A percentile compares a stretch with the other conserved stretches of the same genome.
Evolutionary conservation across 139 green algal species (phyloP).

Genomic region (Asterochloris sp.): DNA sequence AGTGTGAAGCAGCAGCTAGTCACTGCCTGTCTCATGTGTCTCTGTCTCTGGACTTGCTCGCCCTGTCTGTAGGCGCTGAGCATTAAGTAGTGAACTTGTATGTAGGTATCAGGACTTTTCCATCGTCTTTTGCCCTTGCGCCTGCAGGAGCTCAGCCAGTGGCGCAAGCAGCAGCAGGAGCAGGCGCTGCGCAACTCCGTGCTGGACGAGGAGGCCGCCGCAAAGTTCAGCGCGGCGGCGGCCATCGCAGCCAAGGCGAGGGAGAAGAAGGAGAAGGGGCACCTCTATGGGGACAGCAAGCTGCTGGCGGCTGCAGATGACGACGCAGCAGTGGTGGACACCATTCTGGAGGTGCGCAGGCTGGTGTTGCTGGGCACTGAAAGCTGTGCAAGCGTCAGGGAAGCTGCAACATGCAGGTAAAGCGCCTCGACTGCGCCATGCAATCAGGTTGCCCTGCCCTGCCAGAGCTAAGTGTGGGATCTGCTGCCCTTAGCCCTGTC

Average conservation of each 20-base stretch:
- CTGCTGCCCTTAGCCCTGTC: neutral
- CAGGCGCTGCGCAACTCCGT: constrained; percentile 71
- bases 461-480: neutral
- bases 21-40: too few relatives aligned
- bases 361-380: neutral
- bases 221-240: constrained; percentile 57
- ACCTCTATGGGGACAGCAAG: neutral
- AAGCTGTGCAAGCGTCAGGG: neutral
- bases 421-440: neutral
- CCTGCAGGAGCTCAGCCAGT: constrained; percentile 60
- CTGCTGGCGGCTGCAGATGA: constrained; percentile 4
- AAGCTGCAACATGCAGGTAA: neutral
- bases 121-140: too few relatives aligned
- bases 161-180: constrained; percentile 55
- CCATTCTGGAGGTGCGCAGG: too few relatives aligned
- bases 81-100: too few relatives aligned
- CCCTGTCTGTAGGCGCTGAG: too few relatives aligned
- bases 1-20: too few relatives aligned
- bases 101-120: too few relatives aligned
- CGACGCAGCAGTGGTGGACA: neutral
- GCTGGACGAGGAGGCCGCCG: constrained; percentile 67
- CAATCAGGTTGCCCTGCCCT: neutral
- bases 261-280: neutral
- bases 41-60: too few relatives aligned
- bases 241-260: constrained; percentile 33